These are phyloP conservation scores for Hypocrella siamensis DNA, from an alignment of 2,329 filamentous ascomycete species.

Conservation along the genomic window DNA sequence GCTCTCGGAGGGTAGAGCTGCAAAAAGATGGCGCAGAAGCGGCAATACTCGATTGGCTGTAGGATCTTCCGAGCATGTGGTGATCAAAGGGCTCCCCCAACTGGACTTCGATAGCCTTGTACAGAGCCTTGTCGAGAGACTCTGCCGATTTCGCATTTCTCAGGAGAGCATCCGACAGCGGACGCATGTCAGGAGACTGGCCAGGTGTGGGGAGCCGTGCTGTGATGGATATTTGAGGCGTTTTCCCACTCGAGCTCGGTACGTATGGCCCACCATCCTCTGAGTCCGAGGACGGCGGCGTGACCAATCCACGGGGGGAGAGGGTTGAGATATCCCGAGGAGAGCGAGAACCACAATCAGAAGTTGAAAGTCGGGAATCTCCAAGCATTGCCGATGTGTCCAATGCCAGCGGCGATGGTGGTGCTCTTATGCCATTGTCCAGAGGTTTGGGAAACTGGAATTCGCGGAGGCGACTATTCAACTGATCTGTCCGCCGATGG, in stretches of 20 bases:
- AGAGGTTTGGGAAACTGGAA: constrained; percentile 22
- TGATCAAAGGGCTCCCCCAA: constrained; percentile 11
- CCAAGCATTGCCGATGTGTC: constrained; percentile 8
- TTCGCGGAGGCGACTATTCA: constrained; percentile 16
- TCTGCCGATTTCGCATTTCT: constrained; percentile 13
- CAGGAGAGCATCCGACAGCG: constrained; percentile 10
- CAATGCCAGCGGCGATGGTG: constrained; percentile 9
- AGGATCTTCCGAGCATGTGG: constrained; percentile 10
- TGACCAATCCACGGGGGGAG: constrained; percentile 11
- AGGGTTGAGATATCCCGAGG: constrained; percentile 9
- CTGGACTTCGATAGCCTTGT: constrained; percentile 11
- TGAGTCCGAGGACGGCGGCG: constrained; percentile 15
- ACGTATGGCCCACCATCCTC: constrained; percentile 8
- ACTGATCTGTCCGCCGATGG: constrained; percentile 7
- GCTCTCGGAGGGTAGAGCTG: constrained; percentile 29
- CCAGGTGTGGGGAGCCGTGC: constrained; percentile 14
- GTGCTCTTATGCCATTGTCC: constrained; percentile 11
- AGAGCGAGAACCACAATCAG: constrained; percentile 10
- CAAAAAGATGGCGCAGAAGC: constrained; percentile 13
- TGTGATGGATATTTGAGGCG: constrained; percentile 5
- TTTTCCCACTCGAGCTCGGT: constrained; percentile 5
- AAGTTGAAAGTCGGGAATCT: constrained; percentile 10
- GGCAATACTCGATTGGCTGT: constrained; percentile 15
- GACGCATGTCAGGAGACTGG: constrained; percentile 14
- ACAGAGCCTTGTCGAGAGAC: constrained; percentile 11